A percentile compares a stretch with the other conserved stretches of the same genome.
Conservation (phyloP, 257 asterid species). For the Apocynum venetum region DNA sequence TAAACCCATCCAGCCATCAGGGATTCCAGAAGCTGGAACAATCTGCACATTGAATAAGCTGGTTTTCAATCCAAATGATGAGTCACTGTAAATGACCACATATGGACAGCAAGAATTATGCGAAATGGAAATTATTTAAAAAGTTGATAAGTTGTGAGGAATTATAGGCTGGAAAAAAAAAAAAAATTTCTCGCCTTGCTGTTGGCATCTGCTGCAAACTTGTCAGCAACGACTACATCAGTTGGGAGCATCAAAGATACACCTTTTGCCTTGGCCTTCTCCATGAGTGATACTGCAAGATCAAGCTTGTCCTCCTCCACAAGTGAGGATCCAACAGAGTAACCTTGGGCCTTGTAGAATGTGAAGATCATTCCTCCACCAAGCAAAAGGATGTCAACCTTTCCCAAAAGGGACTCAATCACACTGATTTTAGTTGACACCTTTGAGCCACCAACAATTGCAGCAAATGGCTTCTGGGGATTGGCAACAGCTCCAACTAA, state of each 20-base stretch:
- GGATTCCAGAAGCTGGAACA: conserved; percentile 75
- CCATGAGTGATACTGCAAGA: conserved; percentile 67
- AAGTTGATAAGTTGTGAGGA: not conserved
- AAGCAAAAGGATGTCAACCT: conserved; percentile 63
- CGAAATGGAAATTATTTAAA: not conserved
- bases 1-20: conserved; percentile 91
- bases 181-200: conserved; percentile 47
- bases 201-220: conserved; percentile 77
- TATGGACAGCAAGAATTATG: not conserved
- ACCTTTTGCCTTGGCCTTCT: conserved; percentile 78
- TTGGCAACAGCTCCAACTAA: conserved; percentile 73
- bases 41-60: conserved; percentile 26
- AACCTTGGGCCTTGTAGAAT: conserved; percentile 83
- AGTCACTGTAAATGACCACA: no score
- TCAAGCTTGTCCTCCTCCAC: conserved; percentile 80
- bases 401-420: conserved; percentile 64
- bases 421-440: conserved; percentile 73
- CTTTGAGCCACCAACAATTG: conserved; percentile 85
- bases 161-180: not conserved
- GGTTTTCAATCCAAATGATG: not conserved
- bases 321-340: conserved; percentile 67
- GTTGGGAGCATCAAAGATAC: conserved; percentile 68
- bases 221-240: conserved; percentile 71
- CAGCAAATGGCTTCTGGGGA: conserved; percentile 85
- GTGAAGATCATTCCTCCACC: conserved; percentile 92